Percentiles rank a stretch among this genome's conserved stretches.
Conservation (phyloP, 768 basidiomycete species). For the Macrolepiota albuminosa region DNA sequence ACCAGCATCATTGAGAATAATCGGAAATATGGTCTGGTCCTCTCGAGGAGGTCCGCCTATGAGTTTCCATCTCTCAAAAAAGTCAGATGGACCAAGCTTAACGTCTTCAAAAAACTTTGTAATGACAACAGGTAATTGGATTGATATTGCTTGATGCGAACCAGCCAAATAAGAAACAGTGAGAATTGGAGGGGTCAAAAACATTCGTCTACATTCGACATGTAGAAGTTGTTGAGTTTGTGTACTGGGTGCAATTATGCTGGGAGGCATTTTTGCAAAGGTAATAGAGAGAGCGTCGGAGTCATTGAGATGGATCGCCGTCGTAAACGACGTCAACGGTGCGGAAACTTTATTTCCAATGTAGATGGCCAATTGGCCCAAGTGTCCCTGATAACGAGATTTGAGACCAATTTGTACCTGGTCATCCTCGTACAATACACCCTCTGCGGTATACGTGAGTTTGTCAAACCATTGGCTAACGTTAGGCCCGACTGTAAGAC, state of each 20-base stretch:
- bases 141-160: conserved; percentile 78
- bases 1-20: conserved; percentile 59
- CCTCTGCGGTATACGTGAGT: conserved; percentile 73
- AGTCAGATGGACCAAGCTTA: conserved; percentile 74
- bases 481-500: conserved; percentile 61
- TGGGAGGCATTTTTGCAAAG: conserved; percentile 89
- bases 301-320: conserved; percentile 69
- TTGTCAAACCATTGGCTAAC: conserved; percentile 90
- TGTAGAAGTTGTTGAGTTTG: conserved; percentile 94
- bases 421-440: conserved; percentile 92
- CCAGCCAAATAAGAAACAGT: conserved; percentile 90
- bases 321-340: conserved; percentile 89
- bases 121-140: conserved; percentile 82
- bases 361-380: conserved; percentile 92
- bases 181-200: conserved; percentile 71
- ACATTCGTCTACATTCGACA: conserved; percentile 90
- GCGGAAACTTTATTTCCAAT: conserved; percentile 92
- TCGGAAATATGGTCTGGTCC: conserved; percentile 82
- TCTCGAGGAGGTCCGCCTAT: conserved; percentile 96
- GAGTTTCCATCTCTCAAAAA: conserved; percentile 98
- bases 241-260: conserved; percentile 70
- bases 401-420: conserved; percentile 96
- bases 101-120: conserved; percentile 95
- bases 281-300: conserved; percentile 73
- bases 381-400: conserved; percentile 91